phyloP scores from a whole-genome alignment of 2,329 filamentous ascomycete genomes.

The Fusarium duplospermum region DNA sequence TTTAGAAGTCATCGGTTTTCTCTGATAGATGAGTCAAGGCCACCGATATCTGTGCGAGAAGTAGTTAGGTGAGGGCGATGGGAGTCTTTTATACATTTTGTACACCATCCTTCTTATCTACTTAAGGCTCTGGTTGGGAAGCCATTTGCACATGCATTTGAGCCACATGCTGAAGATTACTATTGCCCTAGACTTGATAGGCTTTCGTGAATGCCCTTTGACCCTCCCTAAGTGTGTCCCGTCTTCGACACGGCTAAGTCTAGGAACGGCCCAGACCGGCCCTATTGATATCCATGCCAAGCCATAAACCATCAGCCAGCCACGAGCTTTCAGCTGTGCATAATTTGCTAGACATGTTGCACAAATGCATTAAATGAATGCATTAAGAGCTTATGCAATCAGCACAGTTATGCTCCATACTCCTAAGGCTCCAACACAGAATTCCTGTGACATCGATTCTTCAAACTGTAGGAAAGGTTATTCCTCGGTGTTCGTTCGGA shows the following conservation, averaged over 20 bases:
- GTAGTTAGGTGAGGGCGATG: background rate
- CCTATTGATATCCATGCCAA: background rate
- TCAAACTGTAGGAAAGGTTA: background rate
- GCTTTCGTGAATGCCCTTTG: background rate
- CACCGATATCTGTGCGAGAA: background rate
- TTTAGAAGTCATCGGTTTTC: background rate
- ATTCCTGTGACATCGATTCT: background rate
- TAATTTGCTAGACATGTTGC: too few relatives aligned
- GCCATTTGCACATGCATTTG: background rate
- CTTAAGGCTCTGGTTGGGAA: background rate
- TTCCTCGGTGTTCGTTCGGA: background rate
- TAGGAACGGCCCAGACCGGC: background rate
- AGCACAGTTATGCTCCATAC: background rate
- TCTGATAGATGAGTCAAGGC: background rate
- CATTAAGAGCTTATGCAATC: background rate
- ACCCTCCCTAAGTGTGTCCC: background rate
- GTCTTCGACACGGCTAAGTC: background rate
- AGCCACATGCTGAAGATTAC: background rate
- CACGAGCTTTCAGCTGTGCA: background rate
- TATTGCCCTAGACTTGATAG: background rate
- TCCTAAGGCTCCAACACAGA: background rate
- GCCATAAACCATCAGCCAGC: background rate
- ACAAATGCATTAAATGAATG: background rate
- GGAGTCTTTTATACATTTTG: background rate
- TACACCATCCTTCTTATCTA: background rate